Conservation (phyloP, 768 basidiomycete species). For the Paxillus rubicundulus region DNA sequence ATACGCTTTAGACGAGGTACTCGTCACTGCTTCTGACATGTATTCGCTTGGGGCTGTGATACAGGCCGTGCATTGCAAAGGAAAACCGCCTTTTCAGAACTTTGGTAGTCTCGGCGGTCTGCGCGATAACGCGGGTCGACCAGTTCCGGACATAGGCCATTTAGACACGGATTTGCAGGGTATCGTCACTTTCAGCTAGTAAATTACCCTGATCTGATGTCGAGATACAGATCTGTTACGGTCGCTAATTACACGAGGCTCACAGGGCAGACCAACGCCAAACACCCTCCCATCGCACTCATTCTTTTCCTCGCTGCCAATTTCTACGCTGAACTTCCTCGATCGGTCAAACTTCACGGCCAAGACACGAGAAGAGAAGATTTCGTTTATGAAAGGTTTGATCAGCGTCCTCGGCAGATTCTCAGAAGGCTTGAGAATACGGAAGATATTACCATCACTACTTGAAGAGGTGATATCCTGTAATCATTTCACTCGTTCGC, state of each 20-base stretch:
- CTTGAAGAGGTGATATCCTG: conserved; percentile 74
- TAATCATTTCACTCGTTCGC: background rate
- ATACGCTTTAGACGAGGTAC: conserved; percentile 86
- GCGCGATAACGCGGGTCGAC: conserved; percentile 65
- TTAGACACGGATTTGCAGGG: conserved; percentile 76
- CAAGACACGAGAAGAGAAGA: conserved; percentile 93
- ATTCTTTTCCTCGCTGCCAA: conserved; percentile 94
- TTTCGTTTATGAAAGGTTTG: conserved; percentile 92
- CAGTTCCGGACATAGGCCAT: conserved; percentile 58
- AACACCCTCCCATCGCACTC: conserved; percentile 76
- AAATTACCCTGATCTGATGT: conserved; percentile 9
- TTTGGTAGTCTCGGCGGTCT: conserved; percentile 71
- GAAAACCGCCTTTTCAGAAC: conserved; percentile 82
- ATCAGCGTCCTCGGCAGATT: conserved; percentile 78
- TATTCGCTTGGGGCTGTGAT: conserved; percentile 89
- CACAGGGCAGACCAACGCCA: conserved; percentile 71
- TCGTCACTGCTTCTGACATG: conserved; percentile 88
- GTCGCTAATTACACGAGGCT: conserved; percentile 77
- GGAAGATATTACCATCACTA: conserved; percentile 89
- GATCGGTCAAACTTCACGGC: conserved; percentile 94
- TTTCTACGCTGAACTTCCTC: conserved; percentile 93
- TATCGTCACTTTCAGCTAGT: conserved; percentile 23
- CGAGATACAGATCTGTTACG: conserved; percentile 62
- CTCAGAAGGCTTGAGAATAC: conserved; percentile 77
- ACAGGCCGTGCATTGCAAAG: conserved; percentile 88